Base-by-base conservation (phyloP, 495 filamentous ascomycete genomes). In the Geopyxis carbonaria region DNA sequence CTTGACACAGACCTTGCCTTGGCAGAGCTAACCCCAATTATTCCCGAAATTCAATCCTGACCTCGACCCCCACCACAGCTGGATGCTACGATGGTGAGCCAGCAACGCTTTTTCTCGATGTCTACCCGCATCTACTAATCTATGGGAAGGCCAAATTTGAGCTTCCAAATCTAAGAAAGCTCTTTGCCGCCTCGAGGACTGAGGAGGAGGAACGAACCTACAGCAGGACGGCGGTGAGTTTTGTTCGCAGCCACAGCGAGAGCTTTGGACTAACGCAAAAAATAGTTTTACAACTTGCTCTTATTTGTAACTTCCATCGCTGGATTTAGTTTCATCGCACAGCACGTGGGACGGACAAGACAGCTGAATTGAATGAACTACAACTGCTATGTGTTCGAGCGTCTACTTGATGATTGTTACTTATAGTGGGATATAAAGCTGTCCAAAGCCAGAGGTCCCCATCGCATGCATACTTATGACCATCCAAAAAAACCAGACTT, bases 201-300 rank as follows among this genome's bases (percentile, higher is more conserved):
- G 91, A 95, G 46, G 76, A 79, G 38, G 89, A 97, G 57, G 89
- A 97, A 60, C 80, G 86, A 58, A 80, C 80, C 34, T 87, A 94
- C 51, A 95, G 91, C 4, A 68, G 89, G 43, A 91, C 73, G 57
- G 89, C 89, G 28, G 89, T 95, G 64, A 50, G 78, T 62, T 40
- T 24, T 24, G 35, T 28, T 31, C 16, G 33, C 2, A 5, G 15
- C 27, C 11, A n/a, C 3, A 15, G 27, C 11, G 27, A 5, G 5
- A 2, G 5, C 24, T 4, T 3, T 37, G 5, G 30, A 23, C 33
- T 53, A 30, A 57, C 31, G 23, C 18, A 3, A 8, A 2, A 14
- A 2, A 18, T 18, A 94, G 89, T 97, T 97, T 60, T 97, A 95
- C 64, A 95, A 95, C 53, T 70, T 93, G 2, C 81, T 93, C 2